phyloP scores from a whole-genome alignment of 2,329 filamentous ascomycete genomes.

The Fusarium goolgardi region DNA sequence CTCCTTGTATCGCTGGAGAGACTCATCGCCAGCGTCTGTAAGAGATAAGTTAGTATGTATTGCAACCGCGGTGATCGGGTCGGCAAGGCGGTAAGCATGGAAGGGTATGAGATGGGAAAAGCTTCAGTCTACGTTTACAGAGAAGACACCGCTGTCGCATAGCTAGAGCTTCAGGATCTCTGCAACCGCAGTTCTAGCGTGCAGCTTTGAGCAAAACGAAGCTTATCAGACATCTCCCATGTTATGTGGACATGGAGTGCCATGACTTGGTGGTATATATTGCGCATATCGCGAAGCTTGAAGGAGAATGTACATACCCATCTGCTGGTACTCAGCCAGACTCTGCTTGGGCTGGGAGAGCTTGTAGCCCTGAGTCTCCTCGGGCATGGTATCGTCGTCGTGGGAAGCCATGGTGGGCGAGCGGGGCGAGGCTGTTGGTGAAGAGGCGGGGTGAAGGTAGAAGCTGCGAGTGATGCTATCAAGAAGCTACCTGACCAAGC shows the following conservation, averaged over 20 bases:
- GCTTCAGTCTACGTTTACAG: background rate
- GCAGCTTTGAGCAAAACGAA: background rate
- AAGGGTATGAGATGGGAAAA: background rate
- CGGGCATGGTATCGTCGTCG: slow-evolving; percentile 84
- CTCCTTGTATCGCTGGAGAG: slow-evolving; percentile 96
- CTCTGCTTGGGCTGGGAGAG: slow-evolving; percentile 97
- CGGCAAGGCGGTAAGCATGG: slow-evolving; percentile 10
- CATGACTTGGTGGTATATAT: slow-evolving; percentile 8
- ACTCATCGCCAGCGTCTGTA: slow-evolving; percentile 81
- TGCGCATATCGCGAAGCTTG: slow-evolving; percentile 31
- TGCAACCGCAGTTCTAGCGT: background rate
- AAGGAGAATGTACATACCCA: slow-evolving; percentile 71
- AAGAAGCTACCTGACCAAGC: slow-evolving; percentile 24
- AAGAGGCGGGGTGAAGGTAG: slow-evolving; percentile 36
- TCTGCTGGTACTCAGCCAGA: slow-evolving; percentile 90
- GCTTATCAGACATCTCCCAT: slow-evolving; percentile 24
- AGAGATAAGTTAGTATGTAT: slow-evolving; percentile 36
- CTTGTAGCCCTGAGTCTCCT: slow-evolving; percentile 96
- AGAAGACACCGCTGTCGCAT: slow-evolving; percentile 3
- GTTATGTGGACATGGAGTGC: slow-evolving; percentile 16
- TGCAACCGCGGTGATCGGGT: background rate
- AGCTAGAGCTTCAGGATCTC: background rate
- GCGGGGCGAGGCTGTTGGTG: slow-evolving; percentile 28
- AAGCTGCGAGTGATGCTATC: slow-evolving; percentile 22
- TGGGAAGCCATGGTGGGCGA: slow-evolving; percentile 71